These are phyloP conservation scores for Coccomyxa sp. DNA, from an alignment of 139 green algal species.

Conservation along the genomic window DNA sequence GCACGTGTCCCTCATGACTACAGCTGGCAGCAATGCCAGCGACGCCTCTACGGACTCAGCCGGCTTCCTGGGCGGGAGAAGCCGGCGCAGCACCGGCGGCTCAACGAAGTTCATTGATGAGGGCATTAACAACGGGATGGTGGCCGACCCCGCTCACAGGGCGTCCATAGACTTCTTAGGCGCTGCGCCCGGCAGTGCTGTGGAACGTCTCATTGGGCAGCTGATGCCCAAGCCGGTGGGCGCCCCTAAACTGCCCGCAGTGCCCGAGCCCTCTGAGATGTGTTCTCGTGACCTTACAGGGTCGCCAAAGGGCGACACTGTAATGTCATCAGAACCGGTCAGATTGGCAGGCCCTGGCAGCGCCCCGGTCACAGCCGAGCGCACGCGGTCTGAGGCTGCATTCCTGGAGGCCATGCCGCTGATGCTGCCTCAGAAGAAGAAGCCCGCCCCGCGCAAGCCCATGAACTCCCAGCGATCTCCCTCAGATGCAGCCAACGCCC, in stretches of 20 bases:
- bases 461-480: neutral
- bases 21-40: too few species aligned
- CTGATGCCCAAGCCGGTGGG: too few species aligned
- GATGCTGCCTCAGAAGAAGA: neutral
- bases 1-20: too few species aligned
- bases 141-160: neutral
- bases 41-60: too few species aligned
- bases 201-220: too few species aligned
- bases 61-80: too few species aligned
- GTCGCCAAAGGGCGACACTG: too few species aligned
- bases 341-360: neutral
- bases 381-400: neutral
- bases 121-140: neutral
- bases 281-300: neutral
- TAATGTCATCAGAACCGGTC: neutral
- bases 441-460: neutral
- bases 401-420: neutral
- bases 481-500: neutral
- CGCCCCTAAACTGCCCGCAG: too few species aligned
- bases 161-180: neutral
- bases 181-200: too few species aligned
- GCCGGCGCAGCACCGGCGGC: too few species aligned
- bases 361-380: neutral
- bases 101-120: neutral
- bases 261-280: neutral